Percentiles rank a stretch among this genome's conserved stretches.
Conservation (phyloP, 495 filamentous ascomycete genomes). For the Hypoxylon crocopeplum region DNA sequence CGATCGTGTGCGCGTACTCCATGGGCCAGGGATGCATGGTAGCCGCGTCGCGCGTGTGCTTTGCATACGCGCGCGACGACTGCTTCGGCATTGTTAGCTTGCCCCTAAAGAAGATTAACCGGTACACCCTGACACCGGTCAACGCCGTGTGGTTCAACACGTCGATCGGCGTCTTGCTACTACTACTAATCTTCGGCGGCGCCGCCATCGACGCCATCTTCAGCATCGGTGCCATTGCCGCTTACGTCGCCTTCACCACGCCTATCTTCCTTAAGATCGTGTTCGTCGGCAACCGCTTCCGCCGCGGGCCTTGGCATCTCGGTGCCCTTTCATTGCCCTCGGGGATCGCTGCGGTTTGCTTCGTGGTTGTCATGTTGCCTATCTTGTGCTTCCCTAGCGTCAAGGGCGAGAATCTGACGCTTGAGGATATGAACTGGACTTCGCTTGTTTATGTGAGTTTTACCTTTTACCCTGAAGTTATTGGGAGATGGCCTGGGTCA, state of each 20-base stretch:
- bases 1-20: slow-evolving; percentile 77
- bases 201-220: slow-evolving; percentile 75
- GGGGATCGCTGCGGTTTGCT: slow-evolving; percentile 65
- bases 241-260: slow-evolving; percentile 76
- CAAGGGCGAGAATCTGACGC: slow-evolving; percentile 62
- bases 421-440: slow-evolving; percentile 77
- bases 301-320: slow-evolving; percentile 76
- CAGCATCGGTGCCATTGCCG: slow-evolving; percentile 76
- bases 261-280: slow-evolving; percentile 79
- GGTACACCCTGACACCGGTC: slow-evolving; percentile 71
- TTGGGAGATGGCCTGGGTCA: no score
- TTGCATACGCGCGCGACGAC: slow-evolving; percentile 80
- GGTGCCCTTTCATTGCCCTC: slow-evolving; percentile 67
- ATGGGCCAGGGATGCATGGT: slow-evolving; percentile 90
- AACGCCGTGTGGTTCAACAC: slow-evolving; percentile 81
- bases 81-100: slow-evolving; percentile 70
- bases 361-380: slow-evolving; percentile 76
- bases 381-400: slow-evolving; percentile 74
- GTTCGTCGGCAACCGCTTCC: slow-evolving; percentile 74
- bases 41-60: slow-evolving; percentile 78
- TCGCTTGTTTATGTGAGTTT: slow-evolving; percentile 70
- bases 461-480: not conserved
- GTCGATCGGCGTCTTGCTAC: slow-evolving; percentile 66
- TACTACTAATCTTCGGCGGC: slow-evolving; percentile 74
- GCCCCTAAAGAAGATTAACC: slow-evolving; percentile 72